Percentiles rank a stretch among this genome's conserved stretches.
Conservation (phyloP, 441 rosid genomes). For the Arabidopsis lyrata region DNA sequence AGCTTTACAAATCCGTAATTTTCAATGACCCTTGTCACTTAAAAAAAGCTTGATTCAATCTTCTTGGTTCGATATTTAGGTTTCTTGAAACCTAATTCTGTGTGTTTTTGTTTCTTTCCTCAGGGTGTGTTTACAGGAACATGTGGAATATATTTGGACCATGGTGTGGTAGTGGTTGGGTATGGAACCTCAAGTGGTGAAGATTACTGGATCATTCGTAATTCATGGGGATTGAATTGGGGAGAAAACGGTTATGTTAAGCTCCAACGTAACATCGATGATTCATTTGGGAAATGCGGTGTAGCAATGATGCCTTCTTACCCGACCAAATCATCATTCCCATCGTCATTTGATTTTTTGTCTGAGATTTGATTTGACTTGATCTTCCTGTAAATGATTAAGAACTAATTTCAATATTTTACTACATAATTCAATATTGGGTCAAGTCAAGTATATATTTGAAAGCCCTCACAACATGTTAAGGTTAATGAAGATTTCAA, state of each 20-base stretch:
- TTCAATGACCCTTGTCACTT: neutral
- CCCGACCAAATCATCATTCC: constrained; percentile 50
- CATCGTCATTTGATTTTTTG: constrained; percentile 12
- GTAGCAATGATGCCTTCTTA: constrained; percentile 65
- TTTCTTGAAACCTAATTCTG: constrained; percentile 15
- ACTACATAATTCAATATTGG: neutral
- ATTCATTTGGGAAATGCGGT: constrained; percentile 59
- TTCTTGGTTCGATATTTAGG: neutral
- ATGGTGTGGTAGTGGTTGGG: constrained; percentile 48
- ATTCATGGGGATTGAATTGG: constrained; percentile 64
- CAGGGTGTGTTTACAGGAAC: constrained; percentile 51
- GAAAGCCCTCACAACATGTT: neutral
- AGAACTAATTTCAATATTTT: neutral
- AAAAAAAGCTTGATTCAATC: neutral
- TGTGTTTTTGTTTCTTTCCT: neutral
- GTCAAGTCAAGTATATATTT: neutral
- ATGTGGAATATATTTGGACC: constrained; percentile 49
- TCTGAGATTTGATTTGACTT: constrained; percentile 27
- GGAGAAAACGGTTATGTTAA: constrained; percentile 64
- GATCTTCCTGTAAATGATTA: neutral
- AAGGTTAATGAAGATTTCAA: neutral
- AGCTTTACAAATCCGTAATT: constrained; percentile 62
- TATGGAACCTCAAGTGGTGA: constrained; percentile 44
- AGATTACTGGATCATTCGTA: constrained; percentile 45
- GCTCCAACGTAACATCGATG: constrained; percentile 52